These are phyloP conservation scores for Mucor irregularis DNA, from an alignment of 371 early-diverging fungal genomes.

Conservation along the genomic window DNA sequence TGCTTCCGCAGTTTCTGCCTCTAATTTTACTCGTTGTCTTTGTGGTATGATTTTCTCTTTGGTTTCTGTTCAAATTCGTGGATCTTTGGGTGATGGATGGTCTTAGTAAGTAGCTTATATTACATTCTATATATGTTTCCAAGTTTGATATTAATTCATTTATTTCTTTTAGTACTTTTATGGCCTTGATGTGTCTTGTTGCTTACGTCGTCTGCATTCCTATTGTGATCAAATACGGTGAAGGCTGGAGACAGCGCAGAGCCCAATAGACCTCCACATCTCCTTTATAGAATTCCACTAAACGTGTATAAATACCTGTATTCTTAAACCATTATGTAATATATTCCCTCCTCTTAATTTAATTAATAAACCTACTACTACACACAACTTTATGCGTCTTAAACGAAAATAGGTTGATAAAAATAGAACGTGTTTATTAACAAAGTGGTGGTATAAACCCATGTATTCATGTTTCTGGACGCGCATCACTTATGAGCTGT, in stretches of 20 bases:
- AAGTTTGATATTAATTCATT: neutral
- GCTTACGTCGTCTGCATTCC: slow-evolving; percentile 27
- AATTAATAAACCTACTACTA: no score
- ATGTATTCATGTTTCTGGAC: no score
- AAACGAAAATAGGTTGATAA: no score
- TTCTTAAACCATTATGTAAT: no score
- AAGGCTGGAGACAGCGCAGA: slow-evolving; percentile 1
- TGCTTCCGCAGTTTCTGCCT: slow-evolving; percentile 40
- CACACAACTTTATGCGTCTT: no score
- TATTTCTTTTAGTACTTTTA: slow-evolving; percentile 20
- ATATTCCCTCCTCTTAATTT: no score
- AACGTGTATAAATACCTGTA: no score
- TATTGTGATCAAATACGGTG: slow-evolving; percentile 8
- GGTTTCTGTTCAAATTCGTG: slow-evolving; percentile 25
- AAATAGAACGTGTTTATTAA: no score
- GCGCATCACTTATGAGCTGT: no score
- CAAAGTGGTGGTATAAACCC: no score
- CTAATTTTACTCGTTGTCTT: slow-evolving; percentile 30
- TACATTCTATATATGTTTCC: neutral
- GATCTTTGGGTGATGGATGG: slow-evolving; percentile 33
- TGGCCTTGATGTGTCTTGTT: slow-evolving; percentile 8
- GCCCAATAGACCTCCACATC: neutral
- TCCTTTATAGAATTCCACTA: no score
- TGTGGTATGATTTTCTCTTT: slow-evolving; percentile 38
- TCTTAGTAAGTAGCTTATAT: slow-evolving; percentile 46